Conservation (phyloP, 768 basidiomycete genomes). For the Rhizopogon vulgaris region DNA sequence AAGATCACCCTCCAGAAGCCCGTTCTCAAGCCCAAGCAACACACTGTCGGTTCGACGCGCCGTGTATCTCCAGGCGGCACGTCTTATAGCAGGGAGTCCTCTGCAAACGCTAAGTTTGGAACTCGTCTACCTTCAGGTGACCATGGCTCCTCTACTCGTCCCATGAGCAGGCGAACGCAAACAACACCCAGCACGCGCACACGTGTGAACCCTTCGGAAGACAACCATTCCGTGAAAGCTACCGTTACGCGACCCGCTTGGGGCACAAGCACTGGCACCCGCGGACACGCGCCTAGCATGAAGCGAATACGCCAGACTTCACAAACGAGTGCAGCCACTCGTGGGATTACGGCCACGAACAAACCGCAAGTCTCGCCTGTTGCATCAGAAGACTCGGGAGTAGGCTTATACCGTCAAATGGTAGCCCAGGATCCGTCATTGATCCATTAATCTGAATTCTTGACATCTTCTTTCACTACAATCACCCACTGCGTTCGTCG, state of each 20-base stretch:
- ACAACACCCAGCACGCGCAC: conserved; percentile 36
- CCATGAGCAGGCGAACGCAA: conserved; percentile 58
- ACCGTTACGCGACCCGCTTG: conserved; percentile 73
- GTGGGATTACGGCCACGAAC: conserved; percentile 30
- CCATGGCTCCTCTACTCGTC: conserved; percentile 37
- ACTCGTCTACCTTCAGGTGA: conserved; percentile 71
- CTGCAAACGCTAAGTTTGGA: conserved; percentile 91
- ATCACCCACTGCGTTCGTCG: conserved; percentile 15
- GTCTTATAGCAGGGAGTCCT: conserved; percentile 73
- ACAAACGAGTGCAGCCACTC: conserved; percentile 60
- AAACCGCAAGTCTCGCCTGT: conserved; percentile 57
- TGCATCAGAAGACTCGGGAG: conserved; percentile 68
- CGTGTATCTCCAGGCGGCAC: conserved; percentile 37
- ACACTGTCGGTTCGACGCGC: conserved; percentile 28
- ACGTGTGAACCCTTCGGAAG: conserved; percentile 50
- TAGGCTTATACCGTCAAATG: conserved; percentile 79
- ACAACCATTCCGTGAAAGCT: conserved; percentile 59
- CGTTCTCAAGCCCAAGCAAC: conserved; percentile 42
- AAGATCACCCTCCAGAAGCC: conserved; percentile 85
- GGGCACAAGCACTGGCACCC: conserved; percentile 50
- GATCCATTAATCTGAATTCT: conserved; percentile 25
- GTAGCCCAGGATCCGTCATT: conserved; percentile 71
- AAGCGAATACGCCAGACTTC: conserved; percentile 70
- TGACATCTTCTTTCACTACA: conserved; percentile 10
- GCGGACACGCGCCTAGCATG: conserved; percentile 24